Percentiles rank a stretch among this genome's conserved stretches.
Evolutionary conservation across 345 rosid genomes (phyloP).

Genomic region (Lepidium didymum): DNA sequence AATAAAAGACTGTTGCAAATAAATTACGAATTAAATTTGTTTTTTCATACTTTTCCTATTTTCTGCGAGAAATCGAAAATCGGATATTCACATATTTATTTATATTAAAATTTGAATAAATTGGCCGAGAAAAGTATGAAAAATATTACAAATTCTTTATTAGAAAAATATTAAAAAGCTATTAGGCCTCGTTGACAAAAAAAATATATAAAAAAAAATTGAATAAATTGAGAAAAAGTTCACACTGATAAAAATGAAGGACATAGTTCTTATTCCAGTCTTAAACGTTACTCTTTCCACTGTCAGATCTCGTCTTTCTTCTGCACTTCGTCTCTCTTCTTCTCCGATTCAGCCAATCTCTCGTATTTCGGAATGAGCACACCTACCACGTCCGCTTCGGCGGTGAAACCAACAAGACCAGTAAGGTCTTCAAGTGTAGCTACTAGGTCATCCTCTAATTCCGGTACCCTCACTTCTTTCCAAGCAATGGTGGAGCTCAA

Average conservation of each 20-base stretch:
- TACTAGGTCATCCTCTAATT: constrained; percentile 31
- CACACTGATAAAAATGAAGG: neutral
- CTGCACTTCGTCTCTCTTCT: neutral
- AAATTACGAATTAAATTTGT: too few species aligned
- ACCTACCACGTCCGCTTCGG: constrained; percentile 24
- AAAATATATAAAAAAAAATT: neutral
- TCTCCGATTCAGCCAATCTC: neutral
- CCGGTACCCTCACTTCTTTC: constrained; percentile 71
- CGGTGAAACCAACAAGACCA: constrained; percentile 37
- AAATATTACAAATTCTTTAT: too few species aligned
- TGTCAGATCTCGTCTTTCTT: constrained; percentile 22
- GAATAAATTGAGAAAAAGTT: neutral
- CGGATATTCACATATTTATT: too few species aligned
- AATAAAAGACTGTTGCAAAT: too few species aligned
- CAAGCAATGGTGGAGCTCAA: constrained; percentile 93
- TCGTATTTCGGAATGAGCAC: constrained; percentile 39
- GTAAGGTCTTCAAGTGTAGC: constrained; percentile 31
- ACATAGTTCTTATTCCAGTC: neutral
- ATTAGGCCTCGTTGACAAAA: too few species aligned
- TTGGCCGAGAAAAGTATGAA: too few species aligned
- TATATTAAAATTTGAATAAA: neutral
- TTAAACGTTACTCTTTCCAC: constrained; percentile 20
- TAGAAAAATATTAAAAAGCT: too few species aligned
- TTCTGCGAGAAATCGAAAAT: too few species aligned
- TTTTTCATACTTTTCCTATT: too few species aligned